Base-by-base conservation (phyloP, 805 yeast species). In the Hanseniaspora mollemarum region DNA sequence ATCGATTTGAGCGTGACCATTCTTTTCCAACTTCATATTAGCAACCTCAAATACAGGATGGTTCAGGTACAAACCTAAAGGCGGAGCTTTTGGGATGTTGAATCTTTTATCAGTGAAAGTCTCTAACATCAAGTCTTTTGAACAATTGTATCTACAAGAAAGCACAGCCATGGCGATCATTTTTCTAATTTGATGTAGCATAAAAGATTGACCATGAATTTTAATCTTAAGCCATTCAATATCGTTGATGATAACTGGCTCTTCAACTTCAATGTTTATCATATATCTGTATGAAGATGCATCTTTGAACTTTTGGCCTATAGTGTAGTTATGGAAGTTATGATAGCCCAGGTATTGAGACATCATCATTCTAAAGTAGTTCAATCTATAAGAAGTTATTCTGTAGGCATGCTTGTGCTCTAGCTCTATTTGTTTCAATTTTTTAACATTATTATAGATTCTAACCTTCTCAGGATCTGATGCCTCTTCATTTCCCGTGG, bases 41-140 rank as follows among this genome's bases (percentile, higher is more conserved):
- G 83, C 86, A 13, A 84, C 81, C 44, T 84, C 94, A 63, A 86
- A 92, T 12, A 88, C 94, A 0, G 98, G 98, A 52, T 83, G 79
- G 61, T 92, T 97, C 54, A 92, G 73, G 46, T 92, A 69, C 51
- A 92, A 71, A 0, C 98, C 98, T 54, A 92, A 71, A 25, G 97
- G 95, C 3, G 98, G 98, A 0, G 97, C 98, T 66, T 92, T 92
- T 51, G 98, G 98, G 56, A 92, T 84, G 61, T 88, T 87, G 55
- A 92, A 75, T 60, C 81, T 84, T 36, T 75, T 75, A 1, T 77
- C 72, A 4, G 79, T 78, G 62, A 86, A 92, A 2, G 95, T 84
- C 59, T 86, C 85, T 8, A 69, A 62, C 55, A 92, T 84, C 59
- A 95, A 77, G 24, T 75, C 74, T 29, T 76, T 61, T 3, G 96